Evolutionary conservation across 352 stramenopile genomes (phyloP).

Genomic region (Peronospora belbahrii): DNA sequence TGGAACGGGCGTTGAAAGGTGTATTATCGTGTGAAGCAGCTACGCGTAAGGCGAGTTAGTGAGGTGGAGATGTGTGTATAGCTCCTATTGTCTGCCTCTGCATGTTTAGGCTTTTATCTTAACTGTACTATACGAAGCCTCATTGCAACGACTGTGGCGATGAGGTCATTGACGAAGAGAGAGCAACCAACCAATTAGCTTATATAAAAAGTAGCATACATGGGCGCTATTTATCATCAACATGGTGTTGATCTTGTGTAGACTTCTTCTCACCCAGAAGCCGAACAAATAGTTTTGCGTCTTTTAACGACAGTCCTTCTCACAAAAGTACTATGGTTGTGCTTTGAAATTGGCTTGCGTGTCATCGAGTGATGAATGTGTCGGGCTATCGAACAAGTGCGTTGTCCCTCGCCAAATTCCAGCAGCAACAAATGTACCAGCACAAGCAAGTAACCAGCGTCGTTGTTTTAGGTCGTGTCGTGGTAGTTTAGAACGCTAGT

Average conservation of each 20-base stretch:
- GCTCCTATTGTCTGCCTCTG: conserved; percentile 8
- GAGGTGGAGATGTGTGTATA: conserved; percentile 8
- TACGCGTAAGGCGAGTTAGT: conserved; percentile 6
- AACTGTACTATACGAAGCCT: conserved; percentile 36
- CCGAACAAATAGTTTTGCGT: conserved; percentile 8
- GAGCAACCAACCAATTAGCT: conserved; percentile 16
- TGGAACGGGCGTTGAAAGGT: not conserved
- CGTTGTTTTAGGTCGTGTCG: conserved; percentile 37
- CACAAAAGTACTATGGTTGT: conserved; percentile 4
- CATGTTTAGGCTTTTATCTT: conserved; percentile 31
- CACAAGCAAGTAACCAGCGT: conserved; percentile 50
- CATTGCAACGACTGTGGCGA: conserved; percentile 11
- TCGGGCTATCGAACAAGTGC: conserved; percentile 25
- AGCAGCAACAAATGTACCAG: conserved; percentile 34
- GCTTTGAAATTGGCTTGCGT: not conserved
- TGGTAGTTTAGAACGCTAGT: conserved; percentile 36
- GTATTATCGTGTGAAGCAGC: conserved; percentile 17
- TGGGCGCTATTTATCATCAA: conserved; percentile 35
- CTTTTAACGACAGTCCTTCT: conserved; percentile 6
- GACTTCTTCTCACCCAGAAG: not conserved
- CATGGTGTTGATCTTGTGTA: conserved; percentile 1
- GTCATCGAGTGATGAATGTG: not conserved
- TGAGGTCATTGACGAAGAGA: conserved; percentile 11
- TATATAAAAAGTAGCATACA: conserved; percentile 25
- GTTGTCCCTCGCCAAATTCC: conserved; percentile 49